These are phyloP conservation scores for Xerocomellus amylosporus DNA, from an alignment of 768 basidiomycete species.

Conservation along the genomic window DNA sequence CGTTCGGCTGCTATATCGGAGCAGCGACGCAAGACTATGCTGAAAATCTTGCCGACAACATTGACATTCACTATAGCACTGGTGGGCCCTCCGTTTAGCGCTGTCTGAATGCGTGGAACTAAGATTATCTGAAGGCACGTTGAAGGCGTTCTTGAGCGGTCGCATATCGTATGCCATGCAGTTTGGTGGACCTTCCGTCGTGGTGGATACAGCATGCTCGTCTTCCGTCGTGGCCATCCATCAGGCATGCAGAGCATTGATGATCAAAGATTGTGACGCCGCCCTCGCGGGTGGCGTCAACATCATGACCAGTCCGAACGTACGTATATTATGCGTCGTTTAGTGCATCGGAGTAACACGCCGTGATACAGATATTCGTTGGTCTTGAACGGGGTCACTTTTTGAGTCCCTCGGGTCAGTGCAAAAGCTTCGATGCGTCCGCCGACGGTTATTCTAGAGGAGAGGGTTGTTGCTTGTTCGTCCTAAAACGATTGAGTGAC, in stretches of 20 bases:
- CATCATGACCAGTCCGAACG: constrained; percentile 66
- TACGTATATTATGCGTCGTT: constrained; percentile 32
- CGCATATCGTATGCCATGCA: constrained; percentile 68
- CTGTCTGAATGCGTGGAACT: neutral
- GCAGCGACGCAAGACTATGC: constrained; percentile 67
- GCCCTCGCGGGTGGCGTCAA: constrained; percentile 78
- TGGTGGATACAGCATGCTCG: constrained; percentile 74
- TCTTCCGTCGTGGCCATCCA: constrained; percentile 67
- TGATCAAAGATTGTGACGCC: constrained; percentile 60
- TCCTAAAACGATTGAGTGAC: constrained; percentile 67
- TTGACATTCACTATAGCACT: constrained; percentile 71
- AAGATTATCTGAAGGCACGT: constrained; percentile 44
- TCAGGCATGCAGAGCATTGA: constrained; percentile 64
- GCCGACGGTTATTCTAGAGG: constrained; percentile 73
- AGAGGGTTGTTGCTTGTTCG: constrained; percentile 70
- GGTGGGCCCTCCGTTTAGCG: constrained; percentile 37
- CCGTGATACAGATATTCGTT: constrained; percentile 58
- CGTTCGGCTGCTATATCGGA: constrained; percentile 67
- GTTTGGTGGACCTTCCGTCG: constrained; percentile 67
- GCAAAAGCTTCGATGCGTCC: constrained; percentile 65
- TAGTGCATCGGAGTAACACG: constrained; percentile 2
- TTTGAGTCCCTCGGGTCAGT: constrained; percentile 62
- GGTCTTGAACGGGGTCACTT: constrained; percentile 70
- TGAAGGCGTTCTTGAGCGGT: constrained; percentile 66
- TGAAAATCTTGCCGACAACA: constrained; percentile 57